phyloP scores from a whole-genome alignment of 179 eudicot genomes.

The Patellifolia procumbens region DNA sequence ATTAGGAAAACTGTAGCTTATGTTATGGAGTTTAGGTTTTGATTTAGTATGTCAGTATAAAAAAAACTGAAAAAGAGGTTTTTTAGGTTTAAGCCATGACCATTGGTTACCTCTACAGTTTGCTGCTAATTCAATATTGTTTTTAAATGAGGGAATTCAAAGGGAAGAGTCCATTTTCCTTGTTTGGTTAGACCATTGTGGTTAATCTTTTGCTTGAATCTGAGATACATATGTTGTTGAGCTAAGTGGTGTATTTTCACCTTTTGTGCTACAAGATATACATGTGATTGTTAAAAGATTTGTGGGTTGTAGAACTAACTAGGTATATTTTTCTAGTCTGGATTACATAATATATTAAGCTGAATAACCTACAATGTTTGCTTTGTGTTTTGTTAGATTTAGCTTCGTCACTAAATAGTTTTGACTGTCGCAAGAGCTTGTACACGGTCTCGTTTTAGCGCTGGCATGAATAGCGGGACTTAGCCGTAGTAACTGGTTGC shows the following conservation, averaged over 20 bases:
- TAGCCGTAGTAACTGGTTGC: too few relatives aligned
- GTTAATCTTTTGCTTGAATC: not conserved
- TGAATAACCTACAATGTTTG: not conserved
- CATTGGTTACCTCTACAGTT: too few relatives aligned
- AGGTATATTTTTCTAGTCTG: not conserved
- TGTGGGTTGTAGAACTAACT: not conserved
- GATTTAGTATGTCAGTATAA: not conserved
- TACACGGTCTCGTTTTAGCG: not conserved
- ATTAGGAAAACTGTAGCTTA: not conserved
- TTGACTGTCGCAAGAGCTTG: not conserved
- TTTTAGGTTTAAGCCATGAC: not conserved
- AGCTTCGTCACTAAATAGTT: not conserved
- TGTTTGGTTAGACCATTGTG: not conserved
- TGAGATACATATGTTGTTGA: not conserved
- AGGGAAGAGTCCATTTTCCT: not conserved
- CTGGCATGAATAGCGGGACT: not conserved
- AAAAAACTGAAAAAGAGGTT: not conserved
- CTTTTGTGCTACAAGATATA: not conserved
- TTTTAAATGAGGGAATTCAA: not conserved
- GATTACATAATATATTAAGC: not conserved
- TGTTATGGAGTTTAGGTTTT: not conserved
- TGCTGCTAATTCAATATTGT: too few relatives aligned
- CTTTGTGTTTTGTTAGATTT: not conserved
- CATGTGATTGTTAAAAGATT: not conserved
- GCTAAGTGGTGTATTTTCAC: not conserved